Percentiles rank a stretch among this genome's conserved stretches.
Evolutionary conservation across 2,329 filamentous ascomycete genomes (phyloP).

Genomic region (Paraconiothyrium sp.): DNA sequence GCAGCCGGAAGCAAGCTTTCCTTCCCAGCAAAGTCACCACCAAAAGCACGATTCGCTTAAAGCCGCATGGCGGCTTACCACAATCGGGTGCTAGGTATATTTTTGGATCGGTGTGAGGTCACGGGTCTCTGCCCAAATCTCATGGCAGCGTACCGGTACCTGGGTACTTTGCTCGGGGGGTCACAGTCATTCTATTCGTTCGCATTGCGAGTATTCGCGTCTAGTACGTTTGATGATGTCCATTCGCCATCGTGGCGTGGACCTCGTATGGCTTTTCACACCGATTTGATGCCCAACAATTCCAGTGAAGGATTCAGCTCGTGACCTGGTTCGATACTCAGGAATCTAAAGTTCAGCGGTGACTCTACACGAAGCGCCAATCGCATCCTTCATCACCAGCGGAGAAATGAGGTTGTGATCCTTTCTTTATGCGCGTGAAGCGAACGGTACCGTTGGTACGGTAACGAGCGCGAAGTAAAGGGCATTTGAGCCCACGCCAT

Average conservation of each 20-base stretch:
- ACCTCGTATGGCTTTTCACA: not conserved
- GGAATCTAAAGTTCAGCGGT: not conserved
- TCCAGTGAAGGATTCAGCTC: not conserved
- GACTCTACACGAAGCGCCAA: conserved; percentile 1
- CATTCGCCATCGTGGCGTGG: conserved; percentile 6
- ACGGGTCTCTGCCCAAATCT: conserved; percentile 10
- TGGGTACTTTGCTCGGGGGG: not conserved
- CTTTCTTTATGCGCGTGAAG: not conserved
- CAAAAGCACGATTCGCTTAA: conserved; percentile 24
- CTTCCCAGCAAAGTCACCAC: conserved; percentile 17
- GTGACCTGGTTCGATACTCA: not conserved
- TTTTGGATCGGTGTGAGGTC: conserved; percentile 27
- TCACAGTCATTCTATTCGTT: conserved; percentile 7
- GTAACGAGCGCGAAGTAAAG: not conserved
- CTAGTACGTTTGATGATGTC: not conserved
- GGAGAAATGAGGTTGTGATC: not conserved
- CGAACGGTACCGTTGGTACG: not conserved
- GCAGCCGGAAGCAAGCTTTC: conserved; percentile 26
- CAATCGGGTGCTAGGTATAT: conserved; percentile 31
- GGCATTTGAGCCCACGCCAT: not conserved
- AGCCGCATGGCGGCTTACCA: conserved; percentile 29
- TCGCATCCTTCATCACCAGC: not conserved
- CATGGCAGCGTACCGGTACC: conserved; percentile 8
- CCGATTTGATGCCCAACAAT: conserved; percentile 8
- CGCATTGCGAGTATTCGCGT: not conserved